Evolutionary conservation across 805 yeast species (phyloP).

Genomic region (Zygosaccharomyces siamensis): DNA sequence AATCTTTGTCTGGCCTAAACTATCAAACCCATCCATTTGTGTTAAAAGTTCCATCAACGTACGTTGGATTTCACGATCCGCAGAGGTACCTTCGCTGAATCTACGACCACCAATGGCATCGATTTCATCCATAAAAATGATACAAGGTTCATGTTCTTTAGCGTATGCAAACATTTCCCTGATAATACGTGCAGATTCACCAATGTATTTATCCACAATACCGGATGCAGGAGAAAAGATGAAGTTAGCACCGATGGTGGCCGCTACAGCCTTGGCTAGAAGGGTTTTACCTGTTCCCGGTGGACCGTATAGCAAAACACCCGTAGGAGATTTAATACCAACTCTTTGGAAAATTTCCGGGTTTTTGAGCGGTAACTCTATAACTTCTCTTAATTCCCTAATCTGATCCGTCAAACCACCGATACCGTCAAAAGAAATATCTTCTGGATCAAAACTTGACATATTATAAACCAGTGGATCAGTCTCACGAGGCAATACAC

Average conservation of each 20-base stretch:
- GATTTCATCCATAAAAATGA: conserved; percentile 96
- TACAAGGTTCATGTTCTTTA: conserved; percentile 95
- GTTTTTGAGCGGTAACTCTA: conserved; percentile 92
- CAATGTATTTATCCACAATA: conserved; percentile 95
- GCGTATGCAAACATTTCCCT: conserved; percentile 99
- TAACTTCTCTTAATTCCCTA: conserved; percentile 93
- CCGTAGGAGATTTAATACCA: conserved; percentile 98
- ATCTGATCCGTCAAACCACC: conserved; percentile 97
- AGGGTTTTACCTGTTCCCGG: conserved; percentile 98
- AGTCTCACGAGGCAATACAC: conserved; percentile 94
- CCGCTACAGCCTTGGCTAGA: conserved; percentile 96
- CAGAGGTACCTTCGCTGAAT: conserved; percentile 96
- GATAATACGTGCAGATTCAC: conserved; percentile 93
- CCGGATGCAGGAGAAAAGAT: conserved; percentile 98
- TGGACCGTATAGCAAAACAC: conserved; percentile 93
- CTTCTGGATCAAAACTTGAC: conserved; percentile 98
- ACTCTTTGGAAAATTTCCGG: conserved; percentile 94
- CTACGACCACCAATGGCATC: conserved; percentile 99
- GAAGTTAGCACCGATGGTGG: conserved; percentile 96
- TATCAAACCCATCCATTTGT: conserved; percentile 98
- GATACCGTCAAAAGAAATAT: conserved; percentile 86
- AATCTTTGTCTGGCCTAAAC: conserved; percentile 92
- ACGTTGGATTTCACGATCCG: conserved; percentile 97
- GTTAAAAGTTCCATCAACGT: conserved; percentile 94
- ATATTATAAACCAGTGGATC: conserved; percentile 97